Evolutionary conservation across 129 eudicot genomes (phyloP), one percentile per base, ranked within the genome.

Genomic region (Lactuca saligna): DNA sequence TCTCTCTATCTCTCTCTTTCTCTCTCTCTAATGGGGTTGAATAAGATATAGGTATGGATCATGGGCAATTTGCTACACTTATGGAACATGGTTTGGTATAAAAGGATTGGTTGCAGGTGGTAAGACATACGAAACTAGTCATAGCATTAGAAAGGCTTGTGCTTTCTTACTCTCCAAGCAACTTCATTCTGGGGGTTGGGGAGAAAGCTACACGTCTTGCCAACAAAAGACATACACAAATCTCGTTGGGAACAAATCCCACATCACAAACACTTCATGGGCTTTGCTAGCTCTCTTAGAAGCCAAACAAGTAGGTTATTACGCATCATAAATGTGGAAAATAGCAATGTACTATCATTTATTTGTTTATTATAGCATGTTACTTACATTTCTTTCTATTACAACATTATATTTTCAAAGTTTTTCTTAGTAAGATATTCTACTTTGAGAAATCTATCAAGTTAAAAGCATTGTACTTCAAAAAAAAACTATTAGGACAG

Each of bases 11-110:
- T 51, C 44, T 53, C 3, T 41, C 48, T 9, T 35, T 37, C 20
- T 20, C 29, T 49, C 0, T 59, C 29, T 8, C 13, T 50, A 2
- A 65, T 41, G 10, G 50, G 15, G 17, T 39, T 10, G 44, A 50
- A 29, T 57, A 58, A 32, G 20, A 42, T 64, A 34, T 41, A 87
- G 95, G 95, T 88, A 88, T 54, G 95, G 91, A 9, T 78, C 86
- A 33, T 89, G 96, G 96, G 96, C 85, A 9, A 74, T 89, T 44
- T 89, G 96, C 84, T 89, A 66, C 81, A 89, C 88, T 8, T 89
- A 89, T 64, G 96, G 96, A 25, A 89, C 93, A 54, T 89, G 93
- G 96, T 89, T 84, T 69, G 96, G 88, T 49, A 77, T 89, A 66
- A 79, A 69, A 57, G 96, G 96, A 11, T 72, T 86, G 46, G 71